Base-by-base conservation (phyloP, 129 eudicot species). In the Tagetes patula region DNA sequence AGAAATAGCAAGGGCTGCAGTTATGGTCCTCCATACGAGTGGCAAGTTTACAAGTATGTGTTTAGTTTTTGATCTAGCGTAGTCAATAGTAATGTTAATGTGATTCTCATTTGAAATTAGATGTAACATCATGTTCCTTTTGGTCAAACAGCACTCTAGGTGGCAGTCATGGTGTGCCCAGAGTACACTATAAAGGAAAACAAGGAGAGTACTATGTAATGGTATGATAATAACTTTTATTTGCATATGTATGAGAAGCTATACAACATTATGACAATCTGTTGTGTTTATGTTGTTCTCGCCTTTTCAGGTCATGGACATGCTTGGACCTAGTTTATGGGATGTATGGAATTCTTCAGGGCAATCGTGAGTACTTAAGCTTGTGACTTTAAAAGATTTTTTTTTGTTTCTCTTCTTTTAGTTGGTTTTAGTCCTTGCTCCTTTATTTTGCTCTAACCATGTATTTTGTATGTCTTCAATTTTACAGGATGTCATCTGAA, bases 281-380 rank as follows among this genome's bases (percentile, higher is more conserved):
- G 33, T 55, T 80, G 61, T 37, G 12, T 60, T 59, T 48, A 32
- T 65, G 55, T 45, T 10, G 69, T 13, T 65, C 20, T 55, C 41
- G 52, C 55, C 75, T 45, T 80, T 69, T 67, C 64, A 89, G 96
- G 96, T 90, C 68, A 90, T 90, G 96, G 96, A 90, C 83, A 90
- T 90, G 89, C 87, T 90, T 64, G 96, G 96, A 30, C 96, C 96
- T 72, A 90, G 96, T 79, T 82, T 90, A 77, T 90, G 96, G 96
- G 96, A 89, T 78, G 92, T 87, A 32, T 89, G 96, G 96, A 89
- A 89, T 84, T 80, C 89, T 65, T 89, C 92, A 33, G 96, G 89
- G 9, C 96, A 86, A 70, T 73, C 92, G 96, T 89, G 69, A 84
- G 96, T 89, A 64, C 77, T 3, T 67, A 32, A 42, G 37, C 63